A percentile compares a stretch with the other conserved stretches of the same genome.
These are phyloP conservation scores for Laburnicola sp. DNA, from an alignment of 2,329 filamentous ascomycete species.

Conservation along the genomic window DNA sequence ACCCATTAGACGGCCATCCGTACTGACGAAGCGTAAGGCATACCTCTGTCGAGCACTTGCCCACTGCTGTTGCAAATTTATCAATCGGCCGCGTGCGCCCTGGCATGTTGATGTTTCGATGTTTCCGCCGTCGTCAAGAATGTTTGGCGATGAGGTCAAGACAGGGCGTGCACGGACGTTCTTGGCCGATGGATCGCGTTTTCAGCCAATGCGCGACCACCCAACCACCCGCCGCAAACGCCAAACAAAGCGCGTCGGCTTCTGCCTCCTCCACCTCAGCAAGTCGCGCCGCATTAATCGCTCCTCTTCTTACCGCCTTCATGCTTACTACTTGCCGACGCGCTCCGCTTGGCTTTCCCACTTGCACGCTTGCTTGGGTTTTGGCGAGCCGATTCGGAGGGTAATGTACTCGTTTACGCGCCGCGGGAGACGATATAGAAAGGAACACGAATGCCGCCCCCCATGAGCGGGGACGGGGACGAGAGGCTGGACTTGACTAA, in stretches of 20 bases:
- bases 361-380: slow-evolving; percentile 35
- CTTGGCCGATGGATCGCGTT: slow-evolving; percentile 23
- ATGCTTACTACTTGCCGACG: slow-evolving; percentile 26
- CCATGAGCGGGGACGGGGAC: slow-evolving; percentile 42
- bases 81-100: slow-evolving; percentile 64
- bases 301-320: slow-evolving; percentile 25
- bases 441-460: slow-evolving; percentile 48
- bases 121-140: background rate
- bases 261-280: slow-evolving; percentile 4
- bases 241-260: slow-evolving; percentile 35
- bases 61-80: slow-evolving; percentile 67
- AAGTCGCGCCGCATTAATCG: slow-evolving; percentile 15
- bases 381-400: slow-evolving; percentile 19
- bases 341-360: slow-evolving; percentile 4
- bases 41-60: slow-evolving; percentile 69
- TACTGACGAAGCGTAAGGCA: slow-evolving; percentile 19
- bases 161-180: slow-evolving; percentile 11
- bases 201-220: slow-evolving; percentile 18
- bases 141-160: slow-evolving; percentile 17
- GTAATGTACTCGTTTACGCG: slow-evolving; percentile 49
- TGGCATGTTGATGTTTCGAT: slow-evolving; percentile 27
- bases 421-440: slow-evolving; percentile 37
- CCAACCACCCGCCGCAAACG: slow-evolving; percentile 20
- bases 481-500: slow-evolving; percentile 48
- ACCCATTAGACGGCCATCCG: background rate